A percentile compares a stretch with the other conserved stretches of the same genome.
Evolutionary conservation across 352 stramenopile genomes (phyloP).

Genomic region (Phytophthora hybrid): DNA sequence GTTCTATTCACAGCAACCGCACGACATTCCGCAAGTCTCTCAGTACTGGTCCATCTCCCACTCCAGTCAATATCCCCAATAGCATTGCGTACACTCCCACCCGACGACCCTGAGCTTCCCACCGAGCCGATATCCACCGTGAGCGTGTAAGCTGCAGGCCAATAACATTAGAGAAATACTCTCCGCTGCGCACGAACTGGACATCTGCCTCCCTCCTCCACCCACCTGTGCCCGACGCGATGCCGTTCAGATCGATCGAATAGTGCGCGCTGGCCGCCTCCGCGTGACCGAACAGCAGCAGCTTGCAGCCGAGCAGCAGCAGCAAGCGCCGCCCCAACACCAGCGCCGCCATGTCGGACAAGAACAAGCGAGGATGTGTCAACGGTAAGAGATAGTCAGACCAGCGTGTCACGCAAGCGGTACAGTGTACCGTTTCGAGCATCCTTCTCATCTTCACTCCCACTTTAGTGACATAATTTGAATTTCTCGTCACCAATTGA

Average conservation of each 20-base stretch:
- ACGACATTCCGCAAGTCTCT: background rate
- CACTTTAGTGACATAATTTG: conserved; percentile 1
- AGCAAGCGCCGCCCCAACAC: conserved; percentile 16
- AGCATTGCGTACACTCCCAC: conserved; percentile 32
- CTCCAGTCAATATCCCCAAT: background rate
- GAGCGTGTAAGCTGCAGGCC: conserved; percentile 46
- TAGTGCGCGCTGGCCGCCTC: conserved; percentile 43
- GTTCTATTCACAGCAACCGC: conserved; percentile 44
- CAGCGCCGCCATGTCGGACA: conserved; percentile 19
- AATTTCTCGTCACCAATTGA: background rate
- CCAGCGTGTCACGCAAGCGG: background rate
- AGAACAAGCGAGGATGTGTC: conserved; percentile 2
- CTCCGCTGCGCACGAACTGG: background rate
- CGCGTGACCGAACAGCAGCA: conserved; percentile 21
- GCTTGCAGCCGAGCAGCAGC: conserved; percentile 33
- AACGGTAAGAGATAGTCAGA: conserved; percentile 15
- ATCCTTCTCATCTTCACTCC: background rate
- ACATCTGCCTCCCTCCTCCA: conserved; percentile 1
- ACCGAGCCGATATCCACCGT: conserved; percentile 45
- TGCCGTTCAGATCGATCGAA: conserved; percentile 53
- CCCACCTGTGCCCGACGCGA: conserved; percentile 52
- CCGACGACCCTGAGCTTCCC: conserved; percentile 31
- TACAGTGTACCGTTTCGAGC: background rate
- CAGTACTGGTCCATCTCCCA: background rate
- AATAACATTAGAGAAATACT: background rate